Base-by-base conservation (phyloP, 495 filamentous ascomycete genomes). In the Xylaria curta region DNA sequence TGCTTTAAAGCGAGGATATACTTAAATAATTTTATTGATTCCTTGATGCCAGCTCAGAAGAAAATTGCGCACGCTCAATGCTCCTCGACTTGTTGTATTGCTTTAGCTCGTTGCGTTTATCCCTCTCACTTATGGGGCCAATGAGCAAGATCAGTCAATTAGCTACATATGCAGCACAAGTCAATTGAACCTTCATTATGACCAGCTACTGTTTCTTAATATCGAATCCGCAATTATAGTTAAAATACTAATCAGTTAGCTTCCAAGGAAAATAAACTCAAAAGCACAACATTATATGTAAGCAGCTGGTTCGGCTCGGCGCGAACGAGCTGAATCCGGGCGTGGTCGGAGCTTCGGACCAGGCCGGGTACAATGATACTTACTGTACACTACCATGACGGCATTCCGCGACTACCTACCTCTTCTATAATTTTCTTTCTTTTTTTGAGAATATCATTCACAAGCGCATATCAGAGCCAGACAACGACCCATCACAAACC, bases 371-470 rank as follows among this genome's bases (percentile, higher is more conserved):
- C 21, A 12, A 4, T 15, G 15, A 17, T 46, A 46, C 42, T 46
- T 46, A 49, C 19, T 24, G 33, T 67, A 56, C 33, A 40, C 38
- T 56, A 58, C 38, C 58, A 71, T 71, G 69, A 71, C 69, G 69
- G 69, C 69, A 71, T 65, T 46, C 46, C 47, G 49, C 69, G 56
- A 59, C 58, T 31, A 65, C 31, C 2, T 42, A 40, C 31, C 49
- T 40, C 19, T 40, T 68, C 38, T 42, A 42, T 12, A 42, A 42
- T 68, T 44, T 15, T 58, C 42, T 26, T 56, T 4, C 3, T 12
- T 36, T 33, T 10, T 65, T 21, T 21, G 15, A 61, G 26, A 70
- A 42, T 54, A 44, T 4, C 60, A n/a, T 47, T 64, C 38, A 36
- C 58, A 2, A 7, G 7, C 33, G 1, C 24, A 47, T 38, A 33